Percentiles rank a stretch among this genome's conserved stretches.
Evolutionary conservation across 345 rosid genomes (phyloP).

Genomic region (Linum trigynum): DNA sequence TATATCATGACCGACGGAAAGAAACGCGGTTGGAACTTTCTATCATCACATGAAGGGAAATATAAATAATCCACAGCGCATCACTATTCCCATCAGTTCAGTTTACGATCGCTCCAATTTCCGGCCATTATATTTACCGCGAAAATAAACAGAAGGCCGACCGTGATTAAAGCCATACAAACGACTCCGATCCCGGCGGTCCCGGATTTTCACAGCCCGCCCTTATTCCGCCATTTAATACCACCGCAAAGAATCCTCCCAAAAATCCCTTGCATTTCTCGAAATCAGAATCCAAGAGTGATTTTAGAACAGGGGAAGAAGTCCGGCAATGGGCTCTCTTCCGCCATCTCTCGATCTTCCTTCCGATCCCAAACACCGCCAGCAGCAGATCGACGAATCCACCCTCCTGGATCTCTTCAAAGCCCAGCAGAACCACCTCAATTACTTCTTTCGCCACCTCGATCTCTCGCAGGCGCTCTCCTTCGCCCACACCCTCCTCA

Average conservation of each 20-base stretch:
- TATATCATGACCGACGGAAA: too few relatives aligned
- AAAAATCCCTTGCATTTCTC: background rate
- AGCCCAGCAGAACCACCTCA: conserved; percentile 83
- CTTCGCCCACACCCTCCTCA: conserved; percentile 66
- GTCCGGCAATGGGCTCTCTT: conserved; percentile 37
- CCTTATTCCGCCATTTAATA: background rate
- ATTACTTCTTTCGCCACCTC: conserved; percentile 80
- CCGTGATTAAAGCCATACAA: background rate
- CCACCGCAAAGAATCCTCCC: background rate
- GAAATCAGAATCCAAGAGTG: background rate
- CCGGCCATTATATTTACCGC: too few relatives aligned
- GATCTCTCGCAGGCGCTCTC: conserved; percentile 56
- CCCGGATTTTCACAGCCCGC: background rate
- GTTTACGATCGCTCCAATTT: too few relatives aligned
- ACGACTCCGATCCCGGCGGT: background rate
- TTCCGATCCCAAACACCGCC: conserved; percentile 3
- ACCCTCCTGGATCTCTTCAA: conserved; percentile 70
- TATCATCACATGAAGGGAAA: too few relatives aligned
- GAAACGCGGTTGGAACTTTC: too few relatives aligned
- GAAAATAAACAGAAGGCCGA: too few relatives aligned
- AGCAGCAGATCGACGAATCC: conserved; percentile 31
- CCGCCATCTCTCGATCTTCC: conserved; percentile 19
- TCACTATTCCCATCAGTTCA: too few relatives aligned
- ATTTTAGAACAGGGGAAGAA: background rate
- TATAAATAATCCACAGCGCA: too few relatives aligned